Evolutionary conservation across 768 basidiomycete species (phyloP).

Genomic region (Pisolithus orientalis): DNA sequence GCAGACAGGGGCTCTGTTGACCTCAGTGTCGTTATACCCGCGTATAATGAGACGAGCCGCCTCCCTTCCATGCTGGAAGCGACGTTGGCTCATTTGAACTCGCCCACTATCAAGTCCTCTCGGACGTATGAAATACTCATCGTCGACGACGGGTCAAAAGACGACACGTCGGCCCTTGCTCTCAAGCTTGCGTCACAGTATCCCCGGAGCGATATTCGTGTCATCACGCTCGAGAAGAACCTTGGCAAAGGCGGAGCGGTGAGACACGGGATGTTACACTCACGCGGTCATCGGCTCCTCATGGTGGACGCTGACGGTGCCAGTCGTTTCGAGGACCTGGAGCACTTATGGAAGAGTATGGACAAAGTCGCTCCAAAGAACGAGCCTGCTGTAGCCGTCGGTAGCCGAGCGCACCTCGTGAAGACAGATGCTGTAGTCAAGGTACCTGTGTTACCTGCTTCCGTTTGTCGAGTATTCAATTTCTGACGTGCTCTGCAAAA

Average conservation of each 20-base stretch:
- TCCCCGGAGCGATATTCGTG: slow-evolving; percentile 56
- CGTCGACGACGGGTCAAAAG: slow-evolving; percentile 85
- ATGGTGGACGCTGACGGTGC: slow-evolving; percentile 97
- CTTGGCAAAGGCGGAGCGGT: slow-evolving; percentile 93
- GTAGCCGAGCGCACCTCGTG: slow-evolving; percentile 90
- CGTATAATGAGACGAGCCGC: slow-evolving; percentile 84
- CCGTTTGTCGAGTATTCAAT: not conserved
- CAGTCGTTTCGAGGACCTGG: slow-evolving; percentile 80
- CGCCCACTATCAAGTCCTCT: slow-evolving; percentile 25
- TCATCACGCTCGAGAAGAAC: slow-evolving; percentile 75
- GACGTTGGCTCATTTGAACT: slow-evolving; percentile 59
- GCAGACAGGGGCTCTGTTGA: slow-evolving; percentile 55
- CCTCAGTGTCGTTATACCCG: slow-evolving; percentile 81
- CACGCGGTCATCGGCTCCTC: slow-evolving; percentile 68
- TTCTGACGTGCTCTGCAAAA: too few relatives aligned
- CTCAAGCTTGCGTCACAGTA: slow-evolving; percentile 57
- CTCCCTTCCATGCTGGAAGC: slow-evolving; percentile 80
- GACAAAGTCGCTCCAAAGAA: slow-evolving; percentile 48
- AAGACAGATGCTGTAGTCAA: slow-evolving; percentile 91
- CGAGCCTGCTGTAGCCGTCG: slow-evolving; percentile 64
- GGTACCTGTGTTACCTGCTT: slow-evolving; percentile 37
- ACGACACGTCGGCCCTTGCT: slow-evolving; percentile 63
- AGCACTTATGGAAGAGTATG: slow-evolving; percentile 71
- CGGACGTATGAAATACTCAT: slow-evolving; percentile 78
- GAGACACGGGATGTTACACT: slow-evolving; percentile 82